A percentile compares a stretch with the other conserved stretches of the same genome.
These are phyloP conservation scores for Pseudogymnoascus sp. DNA, from an alignment of 2,329 filamentous ascomycete species.

Conservation along the genomic window DNA sequence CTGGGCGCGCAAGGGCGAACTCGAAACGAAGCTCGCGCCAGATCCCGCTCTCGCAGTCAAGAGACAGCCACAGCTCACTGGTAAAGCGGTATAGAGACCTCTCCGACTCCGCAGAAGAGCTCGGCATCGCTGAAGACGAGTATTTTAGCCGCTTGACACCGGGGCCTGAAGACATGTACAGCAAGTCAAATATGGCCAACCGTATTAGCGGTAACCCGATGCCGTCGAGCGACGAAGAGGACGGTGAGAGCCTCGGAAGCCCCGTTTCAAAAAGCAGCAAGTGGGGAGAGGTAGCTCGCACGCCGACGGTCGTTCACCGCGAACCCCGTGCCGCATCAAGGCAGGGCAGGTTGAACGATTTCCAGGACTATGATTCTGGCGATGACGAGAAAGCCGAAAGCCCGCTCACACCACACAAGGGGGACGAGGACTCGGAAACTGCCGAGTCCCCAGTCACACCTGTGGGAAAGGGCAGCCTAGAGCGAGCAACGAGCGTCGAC, in stretches of 20 bases:
- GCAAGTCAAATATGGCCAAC: conserved; percentile 34
- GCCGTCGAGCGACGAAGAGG: conserved; percentile 52
- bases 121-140: conserved; percentile 62
- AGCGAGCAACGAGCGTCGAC: conserved; percentile 65
- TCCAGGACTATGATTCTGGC: conserved; percentile 19
- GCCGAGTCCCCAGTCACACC: conserved; percentile 9
- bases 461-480: conserved; percentile 30
- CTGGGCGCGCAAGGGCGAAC: conserved; percentile 51
- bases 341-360: conserved; percentile 42
- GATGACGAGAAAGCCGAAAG: conserved; percentile 20
- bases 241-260: conserved; percentile 34
- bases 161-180: conserved; percentile 26
- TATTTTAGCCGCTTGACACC: conserved; percentile 55
- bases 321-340: conserved; percentile 49
- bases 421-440: conserved; percentile 17
- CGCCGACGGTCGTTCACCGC: conserved; percentile 59
- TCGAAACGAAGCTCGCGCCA: conserved; percentile 33
- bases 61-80: conserved; percentile 35
- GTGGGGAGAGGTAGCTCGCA: conserved; percentile 32
- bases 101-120: conserved; percentile 56
- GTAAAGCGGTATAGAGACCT: conserved; percentile 43
- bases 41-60: conserved; percentile 34
- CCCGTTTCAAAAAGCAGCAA: conserved; percentile 25
- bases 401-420: conserved; percentile 28
- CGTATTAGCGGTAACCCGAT: conserved; percentile 39